Evolutionary conservation across 2,329 filamentous ascomycete genomes (phyloP).

Genomic region (Penicillium sp.): DNA sequence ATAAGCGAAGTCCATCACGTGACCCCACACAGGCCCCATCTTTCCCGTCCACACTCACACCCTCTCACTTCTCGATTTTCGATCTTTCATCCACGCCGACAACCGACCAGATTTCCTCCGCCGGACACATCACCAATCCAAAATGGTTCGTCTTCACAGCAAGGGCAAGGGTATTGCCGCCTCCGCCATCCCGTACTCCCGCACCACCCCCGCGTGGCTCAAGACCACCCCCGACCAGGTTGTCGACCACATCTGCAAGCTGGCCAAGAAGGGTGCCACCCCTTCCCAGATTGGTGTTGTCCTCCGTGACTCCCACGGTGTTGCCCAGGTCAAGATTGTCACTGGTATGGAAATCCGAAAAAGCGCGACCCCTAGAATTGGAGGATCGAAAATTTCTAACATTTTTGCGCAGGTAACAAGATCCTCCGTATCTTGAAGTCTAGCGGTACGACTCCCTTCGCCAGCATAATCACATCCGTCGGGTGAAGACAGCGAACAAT

Average conservation of each 20-base stretch:
- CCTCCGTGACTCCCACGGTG: conserved; percentile 95
- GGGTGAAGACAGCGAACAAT: conserved; percentile 23
- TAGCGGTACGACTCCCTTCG: conserved; percentile 67
- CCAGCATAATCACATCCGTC: conserved; percentile 19
- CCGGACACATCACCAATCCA: conserved; percentile 30
- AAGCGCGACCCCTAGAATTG: not conserved
- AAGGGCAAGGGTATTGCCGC: conserved; percentile 99
- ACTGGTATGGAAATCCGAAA: conserved; percentile 65
- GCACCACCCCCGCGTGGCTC: conserved; percentile 87
- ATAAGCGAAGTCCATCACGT: conserved; percentile 28
- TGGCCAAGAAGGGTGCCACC: conserved; percentile 97
- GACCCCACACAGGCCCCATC: conserved; percentile 30
- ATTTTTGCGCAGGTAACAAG: conserved; percentile 76
- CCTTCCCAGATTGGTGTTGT: conserved; percentile 99
- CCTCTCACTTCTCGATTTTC: conserved; percentile 15
- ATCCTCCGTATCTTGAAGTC: conserved; percentile 99
- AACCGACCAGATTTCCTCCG: conserved; percentile 29
- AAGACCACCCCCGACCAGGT: conserved; percentile 99
- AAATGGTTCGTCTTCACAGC: conserved; percentile 83
- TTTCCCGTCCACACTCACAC: conserved; percentile 11
- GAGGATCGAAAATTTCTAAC: conserved; percentile 37
- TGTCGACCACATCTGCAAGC: conserved; percentile 97
- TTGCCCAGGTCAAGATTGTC: conserved; percentile 96
- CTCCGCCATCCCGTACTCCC: conserved; percentile 95
- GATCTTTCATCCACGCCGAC: conserved; percentile 31